These are phyloP conservation scores for Volvox reticuliferus DNA, from an alignment of 139 green algal species.

Conservation along the genomic window DNA sequence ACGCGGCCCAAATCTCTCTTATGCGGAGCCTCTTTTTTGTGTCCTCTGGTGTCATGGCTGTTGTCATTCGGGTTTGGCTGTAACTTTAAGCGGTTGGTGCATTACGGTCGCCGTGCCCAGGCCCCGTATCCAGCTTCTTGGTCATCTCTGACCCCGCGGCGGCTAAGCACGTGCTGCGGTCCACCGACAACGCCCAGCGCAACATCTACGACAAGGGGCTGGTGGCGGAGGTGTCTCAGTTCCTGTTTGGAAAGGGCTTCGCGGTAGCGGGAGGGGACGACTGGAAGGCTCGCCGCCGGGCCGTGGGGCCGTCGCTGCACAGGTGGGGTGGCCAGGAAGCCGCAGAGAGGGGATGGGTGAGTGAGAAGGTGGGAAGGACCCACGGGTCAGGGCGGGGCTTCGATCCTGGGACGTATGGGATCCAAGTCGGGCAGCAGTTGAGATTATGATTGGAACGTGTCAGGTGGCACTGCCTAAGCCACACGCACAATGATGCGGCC, in stretches of 20 bases:
- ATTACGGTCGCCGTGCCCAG: too few species aligned
- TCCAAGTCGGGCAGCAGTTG: too few species aligned
- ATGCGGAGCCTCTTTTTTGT: too few species aligned
- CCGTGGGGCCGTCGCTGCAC: constrained; percentile 95
- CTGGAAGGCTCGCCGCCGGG: constrained; percentile 86
- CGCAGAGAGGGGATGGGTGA: not conserved
- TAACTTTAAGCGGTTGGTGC: too few species aligned
- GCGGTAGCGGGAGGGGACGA: constrained; percentile 89
- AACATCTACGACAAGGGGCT: constrained; percentile 93
- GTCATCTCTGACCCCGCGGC: constrained; percentile 93
- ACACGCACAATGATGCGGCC: too few species aligned
- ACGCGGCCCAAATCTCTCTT: too few species aligned
- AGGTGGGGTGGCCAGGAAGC: constrained; percentile 43
- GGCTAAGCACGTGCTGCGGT: constrained; percentile 95
- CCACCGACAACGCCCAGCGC: constrained; percentile 85
- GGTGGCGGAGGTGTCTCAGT: constrained; percentile 92
- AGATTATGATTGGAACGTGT: too few species aligned
- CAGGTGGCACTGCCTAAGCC: too few species aligned
- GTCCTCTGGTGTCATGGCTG: too few species aligned
- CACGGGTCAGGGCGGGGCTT: too few species aligned
- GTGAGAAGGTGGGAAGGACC: not conserved
- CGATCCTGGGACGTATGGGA: too few species aligned
- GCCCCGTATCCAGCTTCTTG: constrained; percentile 89
- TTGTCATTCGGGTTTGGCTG: too few species aligned
- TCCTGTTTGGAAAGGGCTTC: constrained; percentile 98